phyloP scores from a whole-genome alignment of 306 rosid genomes.

The Casuarina cunninghamiana region DNA sequence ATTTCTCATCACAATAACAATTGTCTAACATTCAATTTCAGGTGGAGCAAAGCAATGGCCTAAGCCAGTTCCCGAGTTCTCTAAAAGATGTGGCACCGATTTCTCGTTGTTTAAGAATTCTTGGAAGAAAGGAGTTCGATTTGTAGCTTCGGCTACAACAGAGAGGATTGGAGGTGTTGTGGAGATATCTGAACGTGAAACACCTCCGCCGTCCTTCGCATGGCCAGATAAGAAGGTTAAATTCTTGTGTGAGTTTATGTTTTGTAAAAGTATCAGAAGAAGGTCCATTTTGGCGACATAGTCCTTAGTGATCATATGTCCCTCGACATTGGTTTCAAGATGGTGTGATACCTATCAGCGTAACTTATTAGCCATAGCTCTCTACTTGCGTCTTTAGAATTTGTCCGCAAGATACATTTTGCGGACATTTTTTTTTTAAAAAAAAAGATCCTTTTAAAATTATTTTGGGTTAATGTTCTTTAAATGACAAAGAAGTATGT shows the following conservation, averaged over 20 bases:
- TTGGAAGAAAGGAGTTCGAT: slow-evolving; percentile 32
- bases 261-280: neutral
- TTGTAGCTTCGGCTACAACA: slow-evolving; percentile 38
- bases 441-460: too few relatives aligned
- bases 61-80: slow-evolving; percentile 35
- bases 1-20: too few relatives aligned
- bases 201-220: slow-evolving; percentile 41
- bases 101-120: slow-evolving; percentile 34
- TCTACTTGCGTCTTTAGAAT: neutral
- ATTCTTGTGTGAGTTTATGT: neutral
- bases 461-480: neutral
- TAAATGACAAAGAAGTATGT: neutral
- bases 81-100: slow-evolving; percentile 32
- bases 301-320: neutral
- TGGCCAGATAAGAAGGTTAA: slow-evolving; percentile 78
- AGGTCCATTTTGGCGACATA: neutral
- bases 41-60: slow-evolving; percentile 46
- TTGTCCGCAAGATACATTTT: neutral
- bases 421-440: neutral
- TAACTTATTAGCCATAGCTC: neutral
- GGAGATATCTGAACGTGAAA: slow-evolving; percentile 47
- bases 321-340: neutral
- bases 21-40: slow-evolving; percentile 21
- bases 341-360: neutral
- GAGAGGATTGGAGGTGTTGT: slow-evolving; percentile 40